Evolutionary conservation across 371 early-diverging fungal genomes (phyloP), one percentile per base, ranked within the genome.

Genomic region (Syncephalastrum monosporum): DNA sequence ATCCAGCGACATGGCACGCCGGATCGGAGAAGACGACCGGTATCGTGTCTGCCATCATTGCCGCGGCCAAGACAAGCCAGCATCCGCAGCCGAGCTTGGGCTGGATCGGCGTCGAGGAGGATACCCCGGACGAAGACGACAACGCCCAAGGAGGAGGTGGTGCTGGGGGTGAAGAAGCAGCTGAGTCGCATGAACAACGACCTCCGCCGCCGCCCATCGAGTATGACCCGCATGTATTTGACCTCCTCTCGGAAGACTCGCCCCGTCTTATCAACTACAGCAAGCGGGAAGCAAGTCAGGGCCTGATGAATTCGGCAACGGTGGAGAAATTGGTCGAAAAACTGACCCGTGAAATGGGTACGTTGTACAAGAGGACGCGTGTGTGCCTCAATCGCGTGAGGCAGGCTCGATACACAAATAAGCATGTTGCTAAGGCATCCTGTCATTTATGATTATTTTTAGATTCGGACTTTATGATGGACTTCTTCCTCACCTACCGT

Each of bases 241-340:
- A 78, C 46, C 44, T 78, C 5, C 38, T 78, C 8, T 56, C 54
- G 8, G 56, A 64, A 17, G 52, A 61, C 24, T 49, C 61, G 16
- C 29, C 54, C 3, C 52, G 60, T 19, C 71, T 72, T 48, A 71
- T 75, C 51, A 69, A 71, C 50, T 78, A 69, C 47, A 69, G 71
- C 19, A 71, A 69, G 61, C 60, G 63, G 3, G 69, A 75, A n/a
- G 24, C 51, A 14, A 41, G 54, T 42, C 13, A 61, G 57, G 44
- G 43, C 16, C 19, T 55, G 16, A 60, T 83, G 24, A 69, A 69
- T 41, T 83, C 85, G 1, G 83, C 79, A 7, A 82, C 83, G 0
- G 68, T 79, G 5, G 82, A 79, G 46, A 85, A 85, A 50, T 52
- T 85, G 17, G 74, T 85, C n/a, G 85, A 82, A 53, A 85, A 79